Percentiles rank a stretch among this genome's conserved stretches.
Conservation (phyloP, 331 rosid genomes). For the Quercus lobata region DNA sequence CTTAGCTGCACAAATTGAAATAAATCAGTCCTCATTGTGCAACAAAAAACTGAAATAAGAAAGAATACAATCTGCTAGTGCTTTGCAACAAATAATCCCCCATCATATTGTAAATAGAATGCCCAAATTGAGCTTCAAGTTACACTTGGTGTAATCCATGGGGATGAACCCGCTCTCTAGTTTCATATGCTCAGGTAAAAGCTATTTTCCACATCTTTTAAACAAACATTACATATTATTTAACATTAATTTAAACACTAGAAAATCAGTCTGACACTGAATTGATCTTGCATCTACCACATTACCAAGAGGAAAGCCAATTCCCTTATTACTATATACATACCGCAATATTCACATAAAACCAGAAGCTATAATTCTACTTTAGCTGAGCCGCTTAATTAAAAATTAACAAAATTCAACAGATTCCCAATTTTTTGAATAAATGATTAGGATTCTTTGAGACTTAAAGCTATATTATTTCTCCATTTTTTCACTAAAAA, state of each 20-base stretch:
- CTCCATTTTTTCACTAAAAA: background rate
- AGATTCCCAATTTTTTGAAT: background rate
- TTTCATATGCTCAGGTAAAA: background rate
- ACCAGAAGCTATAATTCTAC: background rate
- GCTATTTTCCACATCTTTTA: background rate
- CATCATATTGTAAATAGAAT: background rate
- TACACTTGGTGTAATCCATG: background rate
- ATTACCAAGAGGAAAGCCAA: background rate
- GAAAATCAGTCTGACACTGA: background rate
- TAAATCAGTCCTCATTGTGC: constrained; percentile 15
- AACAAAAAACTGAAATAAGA: background rate
- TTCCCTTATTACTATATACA: background rate
- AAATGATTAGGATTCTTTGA: background rate
- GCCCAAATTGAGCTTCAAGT: background rate
- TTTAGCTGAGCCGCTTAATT: background rate
- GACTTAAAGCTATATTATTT: background rate
- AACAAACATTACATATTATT: background rate
- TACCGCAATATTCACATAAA: background rate
- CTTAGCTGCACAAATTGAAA: constrained; percentile 72
- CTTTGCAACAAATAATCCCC: background rate
- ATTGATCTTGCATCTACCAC: background rate
- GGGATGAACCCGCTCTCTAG: background rate
- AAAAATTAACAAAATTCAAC: background rate
- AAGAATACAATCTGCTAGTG: background rate
- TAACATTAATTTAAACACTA: background rate